Percentiles rank a stretch among this genome's conserved stretches.
These are phyloP conservation scores for Sophora flavescens DNA, from an alignment of 306 rosid species.

Conservation along the genomic window DNA sequence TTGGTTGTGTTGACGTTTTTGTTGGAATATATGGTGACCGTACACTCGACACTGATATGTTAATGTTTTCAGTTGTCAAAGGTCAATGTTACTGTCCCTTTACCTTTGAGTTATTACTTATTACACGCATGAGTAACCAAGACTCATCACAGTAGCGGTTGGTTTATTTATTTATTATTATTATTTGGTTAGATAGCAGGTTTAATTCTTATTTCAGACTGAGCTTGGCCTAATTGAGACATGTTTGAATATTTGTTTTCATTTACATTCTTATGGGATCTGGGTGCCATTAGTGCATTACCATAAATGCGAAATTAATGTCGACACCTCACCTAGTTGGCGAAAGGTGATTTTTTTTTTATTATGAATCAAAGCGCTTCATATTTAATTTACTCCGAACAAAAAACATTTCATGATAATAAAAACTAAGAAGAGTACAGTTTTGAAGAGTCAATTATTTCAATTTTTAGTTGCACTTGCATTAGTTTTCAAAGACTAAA, in stretches of 20 bases:
- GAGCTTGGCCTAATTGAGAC: slow-evolving; percentile 30
- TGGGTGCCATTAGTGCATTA: slow-evolving; percentile 1
- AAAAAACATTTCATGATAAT: neutral
- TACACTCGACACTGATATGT: neutral
- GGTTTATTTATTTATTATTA: neutral
- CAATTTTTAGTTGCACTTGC: neutral
- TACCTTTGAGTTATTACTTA: neutral
- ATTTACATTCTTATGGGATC: neutral
- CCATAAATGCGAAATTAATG: neutral
- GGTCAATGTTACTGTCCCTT: slow-evolving; percentile 41
- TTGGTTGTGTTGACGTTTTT: neutral
- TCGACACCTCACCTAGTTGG: slow-evolving; percentile 10
- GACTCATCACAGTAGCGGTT: slow-evolving; percentile 18
- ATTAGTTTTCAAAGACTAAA: neutral
- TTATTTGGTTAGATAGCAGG: neutral
- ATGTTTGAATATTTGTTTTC: neutral
- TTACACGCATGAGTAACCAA: slow-evolving; percentile 6
- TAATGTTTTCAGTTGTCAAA: slow-evolving; percentile 11
- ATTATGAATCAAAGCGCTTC: neutral
- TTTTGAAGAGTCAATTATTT: slow-evolving; percentile 5
- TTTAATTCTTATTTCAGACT: neutral
- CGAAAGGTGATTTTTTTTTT: neutral
- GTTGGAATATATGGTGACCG: slow-evolving; percentile 26
- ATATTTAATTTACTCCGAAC: neutral
- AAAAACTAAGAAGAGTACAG: neutral